Evolutionary conservation across 208 protist genomes (phyloP).

Genomic region (Wallacemonas rigidus): DNA sequence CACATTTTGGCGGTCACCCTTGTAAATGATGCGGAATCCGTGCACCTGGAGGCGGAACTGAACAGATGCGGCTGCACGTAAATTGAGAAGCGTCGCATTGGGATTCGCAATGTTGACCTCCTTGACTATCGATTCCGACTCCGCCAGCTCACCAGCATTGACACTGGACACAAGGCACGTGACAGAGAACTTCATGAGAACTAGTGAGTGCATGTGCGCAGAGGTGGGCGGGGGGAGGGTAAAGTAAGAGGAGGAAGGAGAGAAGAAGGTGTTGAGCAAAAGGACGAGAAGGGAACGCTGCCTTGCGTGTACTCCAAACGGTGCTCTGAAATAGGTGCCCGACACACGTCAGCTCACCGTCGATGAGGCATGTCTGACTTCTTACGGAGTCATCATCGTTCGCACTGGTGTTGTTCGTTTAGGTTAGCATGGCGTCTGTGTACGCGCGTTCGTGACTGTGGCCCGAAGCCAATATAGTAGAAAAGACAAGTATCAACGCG

Average conservation of each 20-base stretch:
- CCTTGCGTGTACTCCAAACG: too few species aligned
- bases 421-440: too few species aligned
- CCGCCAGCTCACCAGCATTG: conserved; percentile 34
- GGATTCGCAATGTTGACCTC: conserved; percentile 79
- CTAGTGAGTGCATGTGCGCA: background rate
- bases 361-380: too few species aligned
- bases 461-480: too few species aligned
- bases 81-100: conserved; percentile 64
- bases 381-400: too few species aligned
- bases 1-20: conserved; percentile 17
- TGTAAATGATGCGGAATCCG: conserved; percentile 51
- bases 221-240: background rate
- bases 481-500: background rate
- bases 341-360: too few species aligned
- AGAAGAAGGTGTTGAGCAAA: too few species aligned
- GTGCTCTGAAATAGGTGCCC: too few species aligned
- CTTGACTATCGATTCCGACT: conserved; percentile 47
- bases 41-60: conserved; percentile 67
- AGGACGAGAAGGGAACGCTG: too few species aligned
- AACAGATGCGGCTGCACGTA: conserved; percentile 75
- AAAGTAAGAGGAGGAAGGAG: background rate
- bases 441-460: too few species aligned
- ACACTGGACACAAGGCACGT: conserved; percentile 51
- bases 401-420: too few species aligned
- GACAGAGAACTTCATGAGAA: conserved; percentile 67